phyloP scores from a whole-genome alignment of 805 yeast genomes.

The Kodamaea hsintzibuensis region DNA sequence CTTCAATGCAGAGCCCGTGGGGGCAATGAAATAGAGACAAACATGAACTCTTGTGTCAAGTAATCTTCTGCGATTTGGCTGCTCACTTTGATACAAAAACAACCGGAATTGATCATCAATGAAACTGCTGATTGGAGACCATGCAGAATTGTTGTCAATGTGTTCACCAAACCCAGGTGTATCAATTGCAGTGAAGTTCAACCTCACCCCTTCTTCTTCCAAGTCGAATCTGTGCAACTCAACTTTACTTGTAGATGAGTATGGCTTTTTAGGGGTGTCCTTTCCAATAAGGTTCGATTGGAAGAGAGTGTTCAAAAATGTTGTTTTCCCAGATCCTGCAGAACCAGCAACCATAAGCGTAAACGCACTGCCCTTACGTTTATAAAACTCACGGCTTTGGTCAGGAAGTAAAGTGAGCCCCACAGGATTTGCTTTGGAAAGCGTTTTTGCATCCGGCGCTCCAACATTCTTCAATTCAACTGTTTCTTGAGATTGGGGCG shows the following conservation, averaged over 20 bases:
- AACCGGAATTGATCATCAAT: conserved; percentile 77
- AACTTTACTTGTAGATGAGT: background rate
- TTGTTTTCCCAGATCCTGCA: conserved; percentile 26
- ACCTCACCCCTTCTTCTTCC: conserved; percentile 18
- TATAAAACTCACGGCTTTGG: conserved; percentile 26
- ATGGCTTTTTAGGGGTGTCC: conserved; percentile 2
- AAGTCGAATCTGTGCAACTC: conserved; percentile 14
- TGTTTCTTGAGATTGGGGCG: background rate
- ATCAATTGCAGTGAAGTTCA: conserved; percentile 24
- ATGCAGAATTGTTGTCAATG: conserved; percentile 50
- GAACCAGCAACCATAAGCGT: conserved; percentile 41
- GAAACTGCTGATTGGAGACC: conserved; percentile 56
- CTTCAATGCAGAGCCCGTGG: conserved; percentile 47
- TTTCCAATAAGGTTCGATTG: conserved; percentile 16
- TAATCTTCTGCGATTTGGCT: conserved; percentile 29
- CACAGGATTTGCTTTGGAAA: background rate
- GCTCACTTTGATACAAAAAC: conserved; percentile 68
- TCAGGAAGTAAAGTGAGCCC: conserved; percentile 31
- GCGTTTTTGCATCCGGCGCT: background rate
- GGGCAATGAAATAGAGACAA: conserved; percentile 79
- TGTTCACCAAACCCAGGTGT: conserved; percentile 66
- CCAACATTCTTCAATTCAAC: background rate
- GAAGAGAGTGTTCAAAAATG: conserved; percentile 27
- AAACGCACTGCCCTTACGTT: conserved; percentile 33
- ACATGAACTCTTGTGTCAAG: conserved; percentile 77